These are phyloP conservation scores for Cicer bijugum DNA, from an alignment of 306 rosid species.

Conservation along the genomic window DNA sequence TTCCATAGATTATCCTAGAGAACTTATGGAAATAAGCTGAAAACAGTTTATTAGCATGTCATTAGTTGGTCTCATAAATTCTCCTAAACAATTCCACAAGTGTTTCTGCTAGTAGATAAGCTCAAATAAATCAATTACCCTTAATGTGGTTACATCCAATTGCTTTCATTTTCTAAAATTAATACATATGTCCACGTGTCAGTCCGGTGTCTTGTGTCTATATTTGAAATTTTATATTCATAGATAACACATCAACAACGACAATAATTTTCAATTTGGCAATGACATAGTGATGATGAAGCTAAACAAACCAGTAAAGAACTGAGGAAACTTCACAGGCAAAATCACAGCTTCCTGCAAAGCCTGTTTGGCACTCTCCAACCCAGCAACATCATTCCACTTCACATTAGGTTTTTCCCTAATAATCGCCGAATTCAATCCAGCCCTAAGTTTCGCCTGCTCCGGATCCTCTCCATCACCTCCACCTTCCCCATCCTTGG, in stretches of 20 bases:
- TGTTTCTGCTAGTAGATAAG: too few species aligned
- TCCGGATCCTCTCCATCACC: conserved; percentile 93
- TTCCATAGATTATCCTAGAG: too few species aligned
- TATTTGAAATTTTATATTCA: too few species aligned
- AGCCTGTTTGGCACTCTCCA: conserved; percentile 96
- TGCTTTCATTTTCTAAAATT: not conserved
- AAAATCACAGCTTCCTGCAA: conserved; percentile 97
- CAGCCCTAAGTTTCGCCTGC: conserved; percentile 85
- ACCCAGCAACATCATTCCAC: conserved; percentile 98
- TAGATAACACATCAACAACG: too few species aligned
- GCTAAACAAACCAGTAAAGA: conserved; percentile 73
- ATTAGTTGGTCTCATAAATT: too few species aligned
- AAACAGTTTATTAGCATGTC: too few species aligned
- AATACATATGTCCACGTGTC: not conserved
- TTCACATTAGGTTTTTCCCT: conserved; percentile 93
- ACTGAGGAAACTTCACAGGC: conserved; percentile 96
- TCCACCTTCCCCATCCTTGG: conserved; percentile 73
- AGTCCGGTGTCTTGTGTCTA: not conserved
- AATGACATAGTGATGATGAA: not conserved
- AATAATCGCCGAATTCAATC: conserved; percentile 85
- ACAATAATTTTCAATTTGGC: not conserved
- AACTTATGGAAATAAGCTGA: too few species aligned
- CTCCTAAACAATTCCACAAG: too few species aligned
- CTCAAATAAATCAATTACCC: too few species aligned
- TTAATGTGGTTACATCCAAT: not conserved